Evolutionary conservation across 768 basidiomycete genomes (phyloP).

Genomic region (Leccinum broughii): DNA sequence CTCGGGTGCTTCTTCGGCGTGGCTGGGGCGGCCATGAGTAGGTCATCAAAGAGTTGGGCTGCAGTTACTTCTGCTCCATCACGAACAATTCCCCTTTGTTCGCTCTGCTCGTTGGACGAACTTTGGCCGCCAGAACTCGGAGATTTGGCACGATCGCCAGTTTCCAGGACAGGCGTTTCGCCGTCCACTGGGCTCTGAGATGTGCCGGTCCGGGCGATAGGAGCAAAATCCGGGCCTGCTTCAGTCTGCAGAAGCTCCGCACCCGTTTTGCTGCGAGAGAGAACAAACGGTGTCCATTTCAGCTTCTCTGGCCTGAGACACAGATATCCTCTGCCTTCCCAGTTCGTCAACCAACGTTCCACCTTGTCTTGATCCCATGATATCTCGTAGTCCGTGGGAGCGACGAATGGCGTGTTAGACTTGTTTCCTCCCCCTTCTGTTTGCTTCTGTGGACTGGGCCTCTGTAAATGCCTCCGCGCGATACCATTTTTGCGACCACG

Average conservation of each 20-base stretch:
- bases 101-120: constrained; percentile 17
- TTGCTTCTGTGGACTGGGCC: constrained; percentile 48
- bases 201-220: constrained; percentile 8
- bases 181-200: constrained; percentile 22
- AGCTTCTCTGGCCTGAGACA: constrained; percentile 67
- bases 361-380: constrained; percentile 71
- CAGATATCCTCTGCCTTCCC: constrained; percentile 80
- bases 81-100: constrained; percentile 7
- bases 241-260: constrained; percentile 27
- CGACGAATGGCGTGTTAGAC: constrained; percentile 54
- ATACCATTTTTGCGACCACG: constrained; percentile 68
- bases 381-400: constrained; percentile 73
- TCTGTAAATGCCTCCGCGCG: constrained; percentile 63
- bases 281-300: too few relatives aligned
- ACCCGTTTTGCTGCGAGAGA: too few relatives aligned
- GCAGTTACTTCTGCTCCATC: constrained; percentile 21
- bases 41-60: constrained; percentile 35
- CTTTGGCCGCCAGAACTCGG: constrained; percentile 12
- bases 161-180: constrained; percentile 26
- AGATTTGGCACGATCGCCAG: constrained; percentile 19
- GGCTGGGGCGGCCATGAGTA: constrained; percentile 20
- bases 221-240: constrained; percentile 14
- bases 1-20: constrained; percentile 25
- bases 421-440: constrained; percentile 35
- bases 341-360: constrained; percentile 59